phyloP scores from a whole-genome alignment of 2,329 filamentous ascomycete genomes.

The Neofusicoccum kwambonambiense region DNA sequence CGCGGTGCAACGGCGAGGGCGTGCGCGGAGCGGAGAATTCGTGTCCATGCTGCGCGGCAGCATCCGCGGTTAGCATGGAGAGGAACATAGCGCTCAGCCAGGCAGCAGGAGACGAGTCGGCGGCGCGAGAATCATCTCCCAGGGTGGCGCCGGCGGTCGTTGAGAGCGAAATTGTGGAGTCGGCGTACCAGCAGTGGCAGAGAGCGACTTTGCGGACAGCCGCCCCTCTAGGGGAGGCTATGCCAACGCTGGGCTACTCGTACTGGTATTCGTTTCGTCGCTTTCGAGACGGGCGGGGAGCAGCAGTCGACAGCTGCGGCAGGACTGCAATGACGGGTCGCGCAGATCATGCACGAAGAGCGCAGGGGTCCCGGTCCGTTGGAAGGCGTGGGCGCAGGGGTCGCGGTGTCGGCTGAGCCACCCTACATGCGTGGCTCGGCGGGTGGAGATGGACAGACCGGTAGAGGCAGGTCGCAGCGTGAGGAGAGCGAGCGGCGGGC shows the following conservation, averaged over 20 bases:
- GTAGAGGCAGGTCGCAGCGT: no score
- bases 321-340: constrained; percentile 15
- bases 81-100: constrained; percentile 31
- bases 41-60: constrained; percentile 34
- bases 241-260: not conserved
- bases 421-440: constrained; percentile 11
- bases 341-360: constrained; percentile 15
- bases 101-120: not conserved
- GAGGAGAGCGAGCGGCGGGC: not conserved
- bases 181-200: constrained; percentile 1
- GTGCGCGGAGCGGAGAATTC: constrained; percentile 28
- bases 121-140: constrained; percentile 3
- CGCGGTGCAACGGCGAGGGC: constrained; percentile 21
- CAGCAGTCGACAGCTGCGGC: constrained; percentile 13
- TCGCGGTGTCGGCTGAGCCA: constrained; percentile 11
- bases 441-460: not conserved
- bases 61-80: constrained; percentile 39
- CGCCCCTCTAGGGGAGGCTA: not conserved
- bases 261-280: constrained; percentile 4
- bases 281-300: constrained; percentile 4
- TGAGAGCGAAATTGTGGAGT: constrained; percentile 2
- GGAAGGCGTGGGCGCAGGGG: constrained; percentile 7
- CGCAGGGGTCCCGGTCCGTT: constrained; percentile 9
- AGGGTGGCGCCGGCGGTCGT: not conserved
- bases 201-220: not conserved